phyloP scores from a whole-genome alignment of 2,329 filamentous ascomycete genomes.

The Pyrenophora graminea region DNA sequence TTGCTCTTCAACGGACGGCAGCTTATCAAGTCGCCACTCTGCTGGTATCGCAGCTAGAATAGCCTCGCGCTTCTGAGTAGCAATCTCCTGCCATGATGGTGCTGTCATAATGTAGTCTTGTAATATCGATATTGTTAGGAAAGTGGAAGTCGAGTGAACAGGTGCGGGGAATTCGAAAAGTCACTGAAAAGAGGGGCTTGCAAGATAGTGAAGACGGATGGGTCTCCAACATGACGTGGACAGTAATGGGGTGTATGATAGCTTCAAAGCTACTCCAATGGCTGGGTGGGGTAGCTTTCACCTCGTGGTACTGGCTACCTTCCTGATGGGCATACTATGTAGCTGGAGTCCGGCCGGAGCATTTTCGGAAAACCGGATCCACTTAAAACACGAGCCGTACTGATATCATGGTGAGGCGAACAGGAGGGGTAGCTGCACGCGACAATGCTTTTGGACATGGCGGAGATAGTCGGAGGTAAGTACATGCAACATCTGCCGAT shows the following conservation, averaged over 20 bases:
- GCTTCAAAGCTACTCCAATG: background rate
- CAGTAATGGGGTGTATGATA: no score
- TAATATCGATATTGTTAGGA: no score
- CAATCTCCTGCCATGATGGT: conserved; percentile 55
- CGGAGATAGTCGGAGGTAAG: background rate
- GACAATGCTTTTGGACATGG: background rate
- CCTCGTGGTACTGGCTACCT: background rate
- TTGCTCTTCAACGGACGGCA: conserved; percentile 57
- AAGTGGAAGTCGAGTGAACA: no score
- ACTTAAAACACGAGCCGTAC: background rate
- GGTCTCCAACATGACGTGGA: no score
- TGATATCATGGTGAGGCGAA: background rate
- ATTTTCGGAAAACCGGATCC: background rate
- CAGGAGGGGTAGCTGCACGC: background rate
- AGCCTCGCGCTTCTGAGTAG: conserved; percentile 58
- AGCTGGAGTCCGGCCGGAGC: background rate
- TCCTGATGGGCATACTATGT: conserved; percentile 2
- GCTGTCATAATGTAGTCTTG: conserved; percentile 15
- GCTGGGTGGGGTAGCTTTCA: conserved; percentile 1
- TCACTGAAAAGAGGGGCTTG: no score
- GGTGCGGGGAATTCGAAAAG: background rate
- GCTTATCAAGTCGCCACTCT: conserved; percentile 58
- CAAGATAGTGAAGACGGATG: no score
- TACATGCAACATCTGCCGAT: no score
- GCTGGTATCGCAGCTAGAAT: conserved; percentile 60